Evolutionary conservation across 83 land plant species (phyloP).

Genomic region (Thuja plicata): DNA sequence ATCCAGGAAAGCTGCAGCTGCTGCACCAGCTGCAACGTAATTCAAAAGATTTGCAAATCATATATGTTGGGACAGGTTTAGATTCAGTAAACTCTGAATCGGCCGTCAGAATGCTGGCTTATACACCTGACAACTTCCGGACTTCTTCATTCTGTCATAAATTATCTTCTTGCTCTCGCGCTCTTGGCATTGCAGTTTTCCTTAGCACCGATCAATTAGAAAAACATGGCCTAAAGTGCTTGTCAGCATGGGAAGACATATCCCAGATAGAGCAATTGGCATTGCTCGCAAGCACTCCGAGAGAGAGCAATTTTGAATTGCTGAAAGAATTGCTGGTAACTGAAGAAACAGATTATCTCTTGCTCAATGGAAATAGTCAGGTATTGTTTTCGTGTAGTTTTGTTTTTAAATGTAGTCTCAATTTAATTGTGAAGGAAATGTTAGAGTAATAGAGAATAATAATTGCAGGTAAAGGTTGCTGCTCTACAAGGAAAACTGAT

Average conservation of each 20-base stretch:
- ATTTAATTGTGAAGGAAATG: no score
- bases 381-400: background rate
- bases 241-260: background rate
- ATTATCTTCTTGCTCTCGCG: no score
- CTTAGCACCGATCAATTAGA: no score
- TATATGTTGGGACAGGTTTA: background rate
- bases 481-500: background rate
- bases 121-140: background rate
- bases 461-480: background rate
- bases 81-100: background rate
- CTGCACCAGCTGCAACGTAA: background rate
- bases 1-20: background rate
- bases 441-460: no score
- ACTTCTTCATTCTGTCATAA: no score
- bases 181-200: no score
- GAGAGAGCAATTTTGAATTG: background rate
- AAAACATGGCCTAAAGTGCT: no score
- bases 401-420: background rate
- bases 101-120: background rate
- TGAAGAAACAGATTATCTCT: background rate
- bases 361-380: background rate
- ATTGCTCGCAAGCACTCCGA: background rate
- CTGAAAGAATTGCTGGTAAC: background rate
- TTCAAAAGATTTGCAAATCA: background rate
- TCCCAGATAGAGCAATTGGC: background rate